These are phyloP conservation scores for Inga leiocalycina DNA, from an alignment of 306 rosid genomes.

Conservation along the genomic window DNA sequence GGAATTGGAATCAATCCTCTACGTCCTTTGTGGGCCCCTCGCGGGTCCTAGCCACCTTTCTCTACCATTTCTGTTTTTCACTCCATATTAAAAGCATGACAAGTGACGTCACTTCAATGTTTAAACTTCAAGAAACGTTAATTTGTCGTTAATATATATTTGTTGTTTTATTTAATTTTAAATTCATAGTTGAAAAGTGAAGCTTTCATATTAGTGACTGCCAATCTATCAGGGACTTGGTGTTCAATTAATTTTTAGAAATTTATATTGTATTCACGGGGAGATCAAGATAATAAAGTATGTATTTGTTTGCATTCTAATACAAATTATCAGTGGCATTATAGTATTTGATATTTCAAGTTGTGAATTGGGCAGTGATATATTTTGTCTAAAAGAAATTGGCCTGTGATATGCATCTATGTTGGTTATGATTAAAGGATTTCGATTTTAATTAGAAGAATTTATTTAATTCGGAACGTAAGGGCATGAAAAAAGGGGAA, in stretches of 20 bases:
- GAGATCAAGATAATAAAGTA: neutral
- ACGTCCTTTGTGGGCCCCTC: conserved; percentile 28
- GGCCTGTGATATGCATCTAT: neutral
- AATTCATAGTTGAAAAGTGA: neutral
- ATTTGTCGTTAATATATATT: neutral
- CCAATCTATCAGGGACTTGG: too few relatives aligned
- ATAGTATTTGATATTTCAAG: neutral
- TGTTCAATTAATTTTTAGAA: neutral
- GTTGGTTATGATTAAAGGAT: too few relatives aligned
- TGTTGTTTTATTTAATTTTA: neutral
- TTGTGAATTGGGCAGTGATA: neutral
- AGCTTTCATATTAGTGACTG: neutral
- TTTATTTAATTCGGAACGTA: neutral
- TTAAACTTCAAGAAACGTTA: neutral
- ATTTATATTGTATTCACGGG: neutral
- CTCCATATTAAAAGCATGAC: neutral
- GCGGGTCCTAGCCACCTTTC: conserved; percentile 30
- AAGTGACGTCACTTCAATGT: neutral
- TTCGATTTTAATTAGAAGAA: neutral
- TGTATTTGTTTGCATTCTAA: neutral
- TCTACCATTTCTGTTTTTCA: neutral
- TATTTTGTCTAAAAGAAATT: neutral
- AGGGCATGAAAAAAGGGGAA: neutral
- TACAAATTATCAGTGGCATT: neutral
- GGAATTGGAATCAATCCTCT: neutral